Evolutionary conservation across 2,329 filamentous ascomycete genomes (phyloP).

Genomic region (Trichoderma sp.): DNA sequence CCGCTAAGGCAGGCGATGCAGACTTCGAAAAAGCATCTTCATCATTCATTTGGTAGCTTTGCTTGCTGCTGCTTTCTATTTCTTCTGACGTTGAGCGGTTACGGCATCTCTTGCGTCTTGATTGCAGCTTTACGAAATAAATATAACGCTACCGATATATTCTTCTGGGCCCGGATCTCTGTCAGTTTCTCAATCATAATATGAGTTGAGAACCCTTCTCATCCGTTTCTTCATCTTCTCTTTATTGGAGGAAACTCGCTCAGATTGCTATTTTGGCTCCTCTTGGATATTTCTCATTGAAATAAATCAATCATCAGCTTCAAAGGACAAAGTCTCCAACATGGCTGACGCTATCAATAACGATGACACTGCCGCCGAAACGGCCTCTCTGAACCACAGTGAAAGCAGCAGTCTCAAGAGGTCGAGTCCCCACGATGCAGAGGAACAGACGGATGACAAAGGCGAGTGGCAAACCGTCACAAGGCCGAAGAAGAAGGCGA

Average conservation of each 20-base stretch:
- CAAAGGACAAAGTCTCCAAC: neutral
- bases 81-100: neutral
- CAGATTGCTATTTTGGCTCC: neutral
- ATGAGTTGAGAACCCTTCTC: neutral
- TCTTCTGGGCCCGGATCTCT: neutral
- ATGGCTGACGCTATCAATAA: constrained; percentile 30
- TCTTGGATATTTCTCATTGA: constrained; percentile 25
- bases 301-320: neutral
- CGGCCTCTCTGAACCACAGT: constrained; percentile 35
- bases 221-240: neutral
- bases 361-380: constrained; percentile 27
- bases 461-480: constrained; percentile 61
- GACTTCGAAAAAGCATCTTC: neutral
- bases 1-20: neutral
- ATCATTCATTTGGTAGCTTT: neutral
- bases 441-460: constrained; percentile 40
- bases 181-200: neutral
- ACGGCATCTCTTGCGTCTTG: neutral
- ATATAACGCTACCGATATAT: neutral
- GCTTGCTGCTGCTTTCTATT: neutral
- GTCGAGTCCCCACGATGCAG: constrained; percentile 50
- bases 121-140: neutral
- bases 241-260: too few relatives aligned
- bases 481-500: constrained; percentile 59
- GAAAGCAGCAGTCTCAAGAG: constrained; percentile 55